Evolutionary conservation across 768 basidiomycete species (phyloP), one percentile per base, ranked within the genome.

Genomic region (Mycena rebaudengoi): DNA sequence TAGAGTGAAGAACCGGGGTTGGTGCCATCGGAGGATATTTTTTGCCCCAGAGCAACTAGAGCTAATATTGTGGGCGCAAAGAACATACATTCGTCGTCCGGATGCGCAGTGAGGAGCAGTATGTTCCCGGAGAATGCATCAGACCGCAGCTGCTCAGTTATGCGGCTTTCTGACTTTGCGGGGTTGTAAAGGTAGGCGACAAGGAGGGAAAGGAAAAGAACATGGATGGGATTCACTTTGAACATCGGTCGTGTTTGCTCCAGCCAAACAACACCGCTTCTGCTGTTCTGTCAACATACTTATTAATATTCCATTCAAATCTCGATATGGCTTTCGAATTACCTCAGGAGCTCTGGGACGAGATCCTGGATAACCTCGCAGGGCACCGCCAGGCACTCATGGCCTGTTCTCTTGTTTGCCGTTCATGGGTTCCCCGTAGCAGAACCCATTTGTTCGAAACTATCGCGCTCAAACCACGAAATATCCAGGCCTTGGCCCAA

Each of bases 41-140:
- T 30, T 43, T 69, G 41, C 69, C 54, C 51, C 58, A 64, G 20
- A 62, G 63, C 52, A 50, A 71, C 50, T 30, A 96, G 80, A 3
- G 85, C 82, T 30, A 90, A 77, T 14, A 97, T 74, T 0, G 94
- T 95, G 0, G 96, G 96, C 4, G 89, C 88, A 74, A 98, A 98
- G 83, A 98, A 98, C 84, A 96, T 86, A 74, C 88, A 89, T 78
- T 98, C 96, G 73, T 98, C 96, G 73, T 98, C 96, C 3, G 96
- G 96, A 73, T 98, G 96, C 26, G 96, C 95, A 0, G 96, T 97
- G 44, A 98, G 75, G 4, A 98, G 74, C 35, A 95, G 80, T 32
- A 92, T 73, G 35, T 73, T 72, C 29, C 74, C 74, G 48, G 68
- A 32, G 32, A 63, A 49, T 30, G 53, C 57, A 20, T 35, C 30